A percentile compares a stretch with the other conserved stretches of the same genome.
phyloP scores from a whole-genome alignment of 192 early-diverging fungal genomes.

The Umbelopsis isabellina region DNA sequence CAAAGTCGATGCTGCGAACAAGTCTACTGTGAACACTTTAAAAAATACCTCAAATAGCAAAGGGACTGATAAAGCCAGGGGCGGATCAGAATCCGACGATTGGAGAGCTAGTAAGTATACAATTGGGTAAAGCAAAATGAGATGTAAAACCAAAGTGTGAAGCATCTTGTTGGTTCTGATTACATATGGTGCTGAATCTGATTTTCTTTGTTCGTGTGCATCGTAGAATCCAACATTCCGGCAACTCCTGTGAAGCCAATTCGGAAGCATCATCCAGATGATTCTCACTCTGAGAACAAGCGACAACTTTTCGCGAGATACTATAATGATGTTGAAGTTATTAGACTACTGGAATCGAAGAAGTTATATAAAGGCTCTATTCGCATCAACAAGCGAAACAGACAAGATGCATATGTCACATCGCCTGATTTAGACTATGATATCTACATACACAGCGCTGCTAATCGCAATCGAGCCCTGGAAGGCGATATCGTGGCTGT shows the following conservation, averaged over 20 bases:
- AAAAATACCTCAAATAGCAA: background rate
- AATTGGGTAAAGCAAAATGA: background rate
- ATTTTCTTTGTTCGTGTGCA: background rate
- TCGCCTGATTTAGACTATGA: conserved; percentile 67
- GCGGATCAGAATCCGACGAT: background rate
- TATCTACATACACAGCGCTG: conserved; percentile 68
- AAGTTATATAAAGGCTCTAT: conserved; percentile 14
- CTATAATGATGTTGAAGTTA: background rate
- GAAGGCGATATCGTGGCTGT: conserved; percentile 82
- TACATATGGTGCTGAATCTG: background rate
- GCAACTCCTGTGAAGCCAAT: background rate
- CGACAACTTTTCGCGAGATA: background rate
- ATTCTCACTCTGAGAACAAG: background rate
- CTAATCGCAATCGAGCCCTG: conserved; percentile 74
- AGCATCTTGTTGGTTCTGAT: background rate
- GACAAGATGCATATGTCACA: conserved; percentile 82
- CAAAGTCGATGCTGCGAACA: background rate
- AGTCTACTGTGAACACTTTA: background rate
- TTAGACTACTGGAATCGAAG: background rate
- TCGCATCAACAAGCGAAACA: conserved; percentile 41
- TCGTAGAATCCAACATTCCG: background rate
- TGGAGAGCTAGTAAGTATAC: conserved; percentile 16
- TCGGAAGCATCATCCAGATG: background rate
- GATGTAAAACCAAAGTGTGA: background rate
- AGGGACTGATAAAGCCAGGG: background rate